These are phyloP conservation scores for Pseudogymnoascus sp. DNA, from an alignment of 2,329 filamentous ascomycete species.

Conservation along the genomic window DNA sequence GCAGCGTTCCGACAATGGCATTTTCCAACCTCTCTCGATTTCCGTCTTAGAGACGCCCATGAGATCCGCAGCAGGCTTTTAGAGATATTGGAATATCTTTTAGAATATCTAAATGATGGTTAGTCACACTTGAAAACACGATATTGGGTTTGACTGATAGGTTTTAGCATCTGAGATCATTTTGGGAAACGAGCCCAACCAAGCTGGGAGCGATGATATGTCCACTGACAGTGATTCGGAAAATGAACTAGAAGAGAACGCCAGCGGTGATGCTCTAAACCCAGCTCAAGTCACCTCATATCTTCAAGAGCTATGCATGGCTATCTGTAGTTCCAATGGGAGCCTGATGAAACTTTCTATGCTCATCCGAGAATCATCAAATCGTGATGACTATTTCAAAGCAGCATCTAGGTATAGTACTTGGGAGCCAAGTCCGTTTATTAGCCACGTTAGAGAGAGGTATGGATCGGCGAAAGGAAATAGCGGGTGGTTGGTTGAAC, in stretches of 20 bases:
- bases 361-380: slow-evolving; percentile 18
- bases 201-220: too few species aligned
- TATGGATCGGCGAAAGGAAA: slow-evolving; percentile 14
- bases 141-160: neutral
- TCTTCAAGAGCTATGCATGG: slow-evolving; percentile 16
- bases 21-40: slow-evolving; percentile 18
- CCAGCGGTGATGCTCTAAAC: neutral
- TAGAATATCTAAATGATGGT: slow-evolving; percentile 17
- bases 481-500: slow-evolving; percentile 17
- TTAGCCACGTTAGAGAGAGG: slow-evolving; percentile 21
- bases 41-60: slow-evolving; percentile 18
- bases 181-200: slow-evolving; percentile 16
- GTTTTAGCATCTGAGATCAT: slow-evolving; percentile 15
- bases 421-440: slow-evolving; percentile 14
- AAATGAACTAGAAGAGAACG: slow-evolving; percentile 2
- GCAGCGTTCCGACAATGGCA: slow-evolving; percentile 17
- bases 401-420: slow-evolving; percentile 17
- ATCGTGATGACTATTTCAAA: slow-evolving; percentile 21
- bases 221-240: slow-evolving; percentile 15
- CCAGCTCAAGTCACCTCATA: slow-evolving; percentile 16
- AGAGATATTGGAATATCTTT: slow-evolving; percentile 16
- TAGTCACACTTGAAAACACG: neutral
- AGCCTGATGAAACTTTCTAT: slow-evolving; percentile 22
- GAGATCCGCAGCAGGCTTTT: slow-evolving; percentile 16
- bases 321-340: slow-evolving; percentile 16